Base-by-base conservation (phyloP, 2,329 filamentous ascomycete species). In the Cytospora chrysosperma region DNA sequence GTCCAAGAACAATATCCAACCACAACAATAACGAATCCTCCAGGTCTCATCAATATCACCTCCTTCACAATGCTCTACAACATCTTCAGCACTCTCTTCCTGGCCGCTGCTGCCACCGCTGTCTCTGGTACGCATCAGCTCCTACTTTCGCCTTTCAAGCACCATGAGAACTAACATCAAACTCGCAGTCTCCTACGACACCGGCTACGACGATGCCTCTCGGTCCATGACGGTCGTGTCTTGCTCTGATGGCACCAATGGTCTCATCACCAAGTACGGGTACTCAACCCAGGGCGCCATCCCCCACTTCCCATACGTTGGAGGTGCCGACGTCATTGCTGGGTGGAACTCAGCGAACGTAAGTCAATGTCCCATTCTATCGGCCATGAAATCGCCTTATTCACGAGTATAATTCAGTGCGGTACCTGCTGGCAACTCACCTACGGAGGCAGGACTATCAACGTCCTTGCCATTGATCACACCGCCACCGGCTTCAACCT, bases 191-290 rank as follows among this genome's bases (percentile, higher is more conserved):
- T 88, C 88, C 68, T 94, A 88, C 76, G 90, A 93, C 77, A 76
- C 78, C 24, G 86, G 82, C 72, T 95, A 91, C 77, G 90, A 93
- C 72, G 78, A 88, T 67, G 73, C 73, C 53, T 68, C 68, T 65
- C 82, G 86, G 63, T 79, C 83, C 52, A 74, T 93, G 61, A 79
- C 76, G 37, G 74, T 71, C 6, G 81, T 92, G 52, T 74, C 87
- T 66, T 92, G 89, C 83, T 89, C 85, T 34, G 85, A 91, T 71
- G 89, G 89, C 61, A 54, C 67, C 66, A 88, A 91, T 75, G 89
- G 89, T 63, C 81, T 92, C 66, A 84, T 85, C 67, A 86, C 82
- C 69, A 82, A 79, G 70, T 85, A 85, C 76, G 80, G 80, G 69
- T 90, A 84, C 84, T 72, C 76, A 59, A 85, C 76, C 0, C 83